These are phyloP conservation scores for Setaria viridis DNA, from an alignment of 202 grass and related monocot genomes.

Conservation along the genomic window DNA sequence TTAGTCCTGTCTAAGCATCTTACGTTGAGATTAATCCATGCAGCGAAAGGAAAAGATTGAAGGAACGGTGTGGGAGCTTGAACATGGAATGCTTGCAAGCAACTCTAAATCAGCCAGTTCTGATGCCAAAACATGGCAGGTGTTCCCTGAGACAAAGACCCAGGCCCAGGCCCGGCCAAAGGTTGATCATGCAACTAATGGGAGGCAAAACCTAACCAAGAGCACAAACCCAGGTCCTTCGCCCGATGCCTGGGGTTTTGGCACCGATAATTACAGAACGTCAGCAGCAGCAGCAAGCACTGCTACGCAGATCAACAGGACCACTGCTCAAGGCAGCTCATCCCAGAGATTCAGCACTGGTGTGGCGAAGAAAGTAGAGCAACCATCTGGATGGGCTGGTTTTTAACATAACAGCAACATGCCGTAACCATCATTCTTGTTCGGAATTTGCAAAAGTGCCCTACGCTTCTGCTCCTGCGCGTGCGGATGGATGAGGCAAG, in stretches of 20 bases:
- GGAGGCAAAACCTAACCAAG: slow-evolving; percentile 43
- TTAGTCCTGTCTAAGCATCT: slow-evolving; percentile 10
- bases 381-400: slow-evolving; percentile 71
- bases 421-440: slow-evolving; percentile 5
- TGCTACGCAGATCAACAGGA: slow-evolving; percentile 45
- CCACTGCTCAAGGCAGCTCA: slow-evolving; percentile 44
- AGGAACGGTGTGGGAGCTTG: slow-evolving; percentile 76
- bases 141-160: slow-evolving; percentile 59
- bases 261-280: slow-evolving; percentile 50
- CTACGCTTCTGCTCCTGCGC: background rate
- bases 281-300: slow-evolving; percentile 34
- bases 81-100: slow-evolving; percentile 60
- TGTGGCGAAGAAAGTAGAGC: slow-evolving; percentile 46
- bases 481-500: background rate
- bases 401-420: slow-evolving; percentile 48
- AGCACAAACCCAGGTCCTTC: slow-evolving; percentile 26
- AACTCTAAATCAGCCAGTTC: slow-evolving; percentile 50
- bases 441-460: background rate
- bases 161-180: slow-evolving; percentile 56
- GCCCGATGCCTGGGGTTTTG: slow-evolving; percentile 55
- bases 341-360: slow-evolving; percentile 55
- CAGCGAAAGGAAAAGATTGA: slow-evolving; percentile 74
- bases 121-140: slow-evolving; percentile 58
- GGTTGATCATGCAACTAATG: slow-evolving; percentile 49
- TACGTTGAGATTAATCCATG: slow-evolving; percentile 41